phyloP scores from a whole-genome alignment of 2,329 filamentous ascomycete genomes.

The Aspergillus sp. region DNA sequence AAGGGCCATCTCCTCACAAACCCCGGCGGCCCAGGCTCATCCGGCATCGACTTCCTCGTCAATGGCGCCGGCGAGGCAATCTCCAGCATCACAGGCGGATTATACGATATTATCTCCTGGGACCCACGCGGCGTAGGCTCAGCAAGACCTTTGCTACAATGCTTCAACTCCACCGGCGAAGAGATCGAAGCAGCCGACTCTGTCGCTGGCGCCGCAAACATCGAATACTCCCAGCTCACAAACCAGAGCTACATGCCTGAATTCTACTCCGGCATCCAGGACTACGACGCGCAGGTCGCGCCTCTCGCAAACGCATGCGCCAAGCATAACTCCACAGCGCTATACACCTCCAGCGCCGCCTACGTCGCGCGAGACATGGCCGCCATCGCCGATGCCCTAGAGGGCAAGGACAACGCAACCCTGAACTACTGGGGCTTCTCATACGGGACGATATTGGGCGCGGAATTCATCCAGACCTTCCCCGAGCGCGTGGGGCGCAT shows the following conservation, averaged over 20 bases:
- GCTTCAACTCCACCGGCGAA: not conserved
- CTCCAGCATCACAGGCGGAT: not conserved
- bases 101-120: constrained; percentile 7
- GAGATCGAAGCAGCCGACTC: not conserved
- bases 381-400: constrained; percentile 5
- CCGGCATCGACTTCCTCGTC: not conserved
- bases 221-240: constrained; percentile 4
- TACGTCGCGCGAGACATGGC: constrained; percentile 11
- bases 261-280: not conserved
- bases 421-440: constrained; percentile 12
- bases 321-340: not conserved
- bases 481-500: not conserved
- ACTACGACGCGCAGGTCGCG: not conserved
- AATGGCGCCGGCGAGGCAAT: not conserved
- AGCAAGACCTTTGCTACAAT: constrained; percentile 1
- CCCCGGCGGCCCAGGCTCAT: constrained; percentile 4
- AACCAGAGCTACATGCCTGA: constrained; percentile 2
- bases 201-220: not conserved
- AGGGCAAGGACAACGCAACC: not conserved
- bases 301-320: not conserved
- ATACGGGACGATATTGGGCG: constrained; percentile 5
- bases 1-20: constrained; percentile 2
- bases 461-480: constrained; percentile 10
- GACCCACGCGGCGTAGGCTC: constrained; percentile 7
- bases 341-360: constrained; percentile 5